Evolutionary conservation across 345 rosid species (phyloP), one percentile per base, ranked within the genome.

Genomic region (Eucalyptus lansdowneana): DNA sequence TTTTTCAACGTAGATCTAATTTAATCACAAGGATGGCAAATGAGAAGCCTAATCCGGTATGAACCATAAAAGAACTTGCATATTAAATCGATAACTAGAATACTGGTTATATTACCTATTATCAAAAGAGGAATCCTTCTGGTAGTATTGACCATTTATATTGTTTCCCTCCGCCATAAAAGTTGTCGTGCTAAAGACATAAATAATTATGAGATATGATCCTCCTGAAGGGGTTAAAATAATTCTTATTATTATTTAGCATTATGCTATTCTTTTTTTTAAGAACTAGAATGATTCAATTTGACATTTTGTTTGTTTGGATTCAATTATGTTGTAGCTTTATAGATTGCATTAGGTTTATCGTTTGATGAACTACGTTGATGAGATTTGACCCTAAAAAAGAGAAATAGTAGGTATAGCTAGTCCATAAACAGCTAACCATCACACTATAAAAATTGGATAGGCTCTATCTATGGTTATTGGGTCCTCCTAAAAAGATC

Each of bases 141-240:
- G 0, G 3, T 25, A 2, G n/a, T 58, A 58, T 11, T 5, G n/a
- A 3, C 65, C 65, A 58, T 58, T 58, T 25, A 25, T 58, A 25
- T 0, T 6, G 0, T 12, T 58, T 25, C 2, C 65, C 65, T 25
- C 14, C 4, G 0, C 65, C 65, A 58, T 58, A 34, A 10, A 72
- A 34, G 14, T 37, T 17, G 4, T 72, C 8, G 11, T 37, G 14
- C 8, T 5, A 37, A 19, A 34, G 81, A 40, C 45, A 19, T 21
- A 6, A 19, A 19, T 11, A 34, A 72, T 72, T 72, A 72, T 37
- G 81, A 72, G 14, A 37, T 34, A 22, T 10, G 81, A 72, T 72
- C 44, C 25, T 72, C 19, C 2, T 12, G 2, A 72, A 72, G 11
- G 42, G 12, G 17, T 34, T 3, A 6, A 34, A 7, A 72, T 37